Evolutionary conservation across 352 stramenopile species (phyloP).

Genomic region (Phytophthora sansomeana): DNA sequence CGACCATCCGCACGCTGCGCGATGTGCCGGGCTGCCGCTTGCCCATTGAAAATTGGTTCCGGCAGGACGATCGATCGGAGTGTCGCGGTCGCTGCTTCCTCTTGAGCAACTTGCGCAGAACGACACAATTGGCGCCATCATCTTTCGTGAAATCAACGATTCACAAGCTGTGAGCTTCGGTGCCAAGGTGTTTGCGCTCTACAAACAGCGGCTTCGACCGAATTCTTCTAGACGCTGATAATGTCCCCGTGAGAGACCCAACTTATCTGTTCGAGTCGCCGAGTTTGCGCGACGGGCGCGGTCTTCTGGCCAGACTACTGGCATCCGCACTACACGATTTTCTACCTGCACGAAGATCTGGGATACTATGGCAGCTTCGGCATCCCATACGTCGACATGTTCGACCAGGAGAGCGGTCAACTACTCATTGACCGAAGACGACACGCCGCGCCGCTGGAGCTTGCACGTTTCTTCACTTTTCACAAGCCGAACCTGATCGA

Average conservation of each 20-base stretch:
- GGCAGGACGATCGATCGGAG: slow-evolving; percentile 24
- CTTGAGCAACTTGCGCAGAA: slow-evolving; percentile 32
- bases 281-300: slow-evolving; percentile 56
- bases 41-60: slow-evolving; percentile 30
- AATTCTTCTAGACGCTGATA: slow-evolving; percentile 63
- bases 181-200: slow-evolving; percentile 72
- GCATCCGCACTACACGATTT: slow-evolving; percentile 62
- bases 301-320: slow-evolving; percentile 78
- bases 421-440: slow-evolving; percentile 27
- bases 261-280: slow-evolving; percentile 53
- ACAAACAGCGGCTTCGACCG: slow-evolving; percentile 51
- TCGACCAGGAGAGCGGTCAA: slow-evolving; percentile 39
- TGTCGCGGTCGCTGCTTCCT: slow-evolving; percentile 9
- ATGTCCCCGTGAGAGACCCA: slow-evolving; percentile 58
- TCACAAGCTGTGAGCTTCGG: slow-evolving; percentile 46
- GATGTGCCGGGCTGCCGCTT: slow-evolving; percentile 37
- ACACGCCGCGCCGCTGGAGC: slow-evolving; percentile 23
- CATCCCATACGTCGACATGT: slow-evolving; percentile 60
- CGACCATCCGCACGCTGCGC: slow-evolving; percentile 33
- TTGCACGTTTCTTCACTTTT: slow-evolving; percentile 52
- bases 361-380: slow-evolving; percentile 62
- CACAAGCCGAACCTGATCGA: slow-evolving; percentile 48
- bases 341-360: slow-evolving; percentile 58
- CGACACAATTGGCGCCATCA: slow-evolving; percentile 8
- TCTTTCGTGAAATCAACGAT: slow-evolving; percentile 57